A percentile compares a stretch with the other conserved stretches of the same genome.
Evolutionary conservation across 768 basidiomycete species (phyloP).

Genomic region (Kwoniella dendrophila): DNA sequence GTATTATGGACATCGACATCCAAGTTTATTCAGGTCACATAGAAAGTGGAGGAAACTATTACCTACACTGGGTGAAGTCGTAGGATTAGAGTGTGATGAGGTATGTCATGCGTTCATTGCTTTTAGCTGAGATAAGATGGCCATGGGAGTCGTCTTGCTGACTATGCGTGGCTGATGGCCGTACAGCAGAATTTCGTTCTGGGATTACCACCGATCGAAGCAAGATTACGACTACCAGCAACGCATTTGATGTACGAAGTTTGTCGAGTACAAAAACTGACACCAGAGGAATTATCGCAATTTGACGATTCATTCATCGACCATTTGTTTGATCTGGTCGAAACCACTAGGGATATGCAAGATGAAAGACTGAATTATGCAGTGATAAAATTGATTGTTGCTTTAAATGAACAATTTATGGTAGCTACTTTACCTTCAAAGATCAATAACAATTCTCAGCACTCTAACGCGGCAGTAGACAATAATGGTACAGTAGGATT

Average conservation of each 20-base stretch:
- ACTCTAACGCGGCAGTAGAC: slow-evolving; percentile 11
- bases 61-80: slow-evolving; percentile 74
- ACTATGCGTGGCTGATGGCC: neutral
- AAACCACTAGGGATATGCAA: slow-evolving; percentile 80
- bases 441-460: slow-evolving; percentile 1
- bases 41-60: slow-evolving; percentile 81
- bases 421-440: slow-evolving; percentile 66
- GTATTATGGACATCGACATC: slow-evolving; percentile 69
- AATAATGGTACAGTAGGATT: neutral
- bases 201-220: slow-evolving; percentile 69
- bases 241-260: slow-evolving; percentile 85
- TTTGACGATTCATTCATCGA: slow-evolving; percentile 86
- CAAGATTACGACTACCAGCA: slow-evolving; percentile 71
- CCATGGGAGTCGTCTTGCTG: neutral
- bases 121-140: neutral
- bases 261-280: slow-evolving; percentile 83
- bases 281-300: slow-evolving; percentile 76
- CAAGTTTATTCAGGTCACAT: slow-evolving; percentile 73
- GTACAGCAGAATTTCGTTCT: slow-evolving; percentile 36
- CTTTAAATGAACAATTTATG: slow-evolving; percentile 99
- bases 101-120: slow-evolving; percentile 60
- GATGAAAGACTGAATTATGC: slow-evolving; percentile 95
- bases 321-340: slow-evolving; percentile 87
- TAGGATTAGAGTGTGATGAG: slow-evolving; percentile 62
- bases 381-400: slow-evolving; percentile 88